Percentiles rank a stretch among this genome's conserved stretches.
phyloP scores from a whole-genome alignment of 495 filamentous ascomycete genomes.

The Hypoxylon perforatum region DNA sequence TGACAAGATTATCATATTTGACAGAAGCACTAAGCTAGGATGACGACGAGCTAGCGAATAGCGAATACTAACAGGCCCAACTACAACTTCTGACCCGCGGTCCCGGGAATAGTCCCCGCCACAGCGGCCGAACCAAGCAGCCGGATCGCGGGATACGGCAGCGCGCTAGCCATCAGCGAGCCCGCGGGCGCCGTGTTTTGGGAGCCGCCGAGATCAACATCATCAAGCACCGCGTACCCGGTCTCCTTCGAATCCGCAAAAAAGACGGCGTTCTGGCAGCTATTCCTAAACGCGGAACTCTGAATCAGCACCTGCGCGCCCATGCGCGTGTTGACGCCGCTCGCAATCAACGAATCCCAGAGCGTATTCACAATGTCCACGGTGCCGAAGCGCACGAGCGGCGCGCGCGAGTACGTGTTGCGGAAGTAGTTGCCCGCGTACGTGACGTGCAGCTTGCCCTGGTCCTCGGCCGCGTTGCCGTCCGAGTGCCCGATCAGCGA shows the following conservation, averaged over 20 bases:
- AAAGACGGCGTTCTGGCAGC: constrained; percentile 61
- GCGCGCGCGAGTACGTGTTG: constrained; percentile 70
- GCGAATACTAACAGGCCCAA: background rate
- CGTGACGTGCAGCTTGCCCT: constrained; percentile 67
- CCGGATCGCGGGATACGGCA: constrained; percentile 22
- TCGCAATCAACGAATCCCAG: constrained; percentile 57
- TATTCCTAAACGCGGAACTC: constrained; percentile 66
- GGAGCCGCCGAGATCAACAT: constrained; percentile 66
- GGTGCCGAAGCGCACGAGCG: constrained; percentile 72
- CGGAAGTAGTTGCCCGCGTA: constrained; percentile 72
- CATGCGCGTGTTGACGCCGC: constrained; percentile 73
- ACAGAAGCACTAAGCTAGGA: background rate
- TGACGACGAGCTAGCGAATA: too few relatives aligned
- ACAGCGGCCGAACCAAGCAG: constrained; percentile 55
- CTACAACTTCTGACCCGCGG: constrained; percentile 61
- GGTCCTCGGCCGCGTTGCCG: constrained; percentile 57
- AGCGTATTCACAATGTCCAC: constrained; percentile 62
- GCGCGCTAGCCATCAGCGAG: constrained; percentile 49
- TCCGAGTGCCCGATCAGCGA: constrained; percentile 72
- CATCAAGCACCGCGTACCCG: constrained; percentile 57
- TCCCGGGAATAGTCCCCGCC: constrained; percentile 55
- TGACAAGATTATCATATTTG: too few relatives aligned
- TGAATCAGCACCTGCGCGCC: constrained; percentile 73
- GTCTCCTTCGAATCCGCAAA: constrained; percentile 66
- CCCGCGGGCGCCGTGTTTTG: constrained; percentile 60